A percentile compares a stretch with the other conserved stretches of the same genome.
phyloP scores from a whole-genome alignment of 352 stramenopile species.

The Ophiocytium majus region DNA sequence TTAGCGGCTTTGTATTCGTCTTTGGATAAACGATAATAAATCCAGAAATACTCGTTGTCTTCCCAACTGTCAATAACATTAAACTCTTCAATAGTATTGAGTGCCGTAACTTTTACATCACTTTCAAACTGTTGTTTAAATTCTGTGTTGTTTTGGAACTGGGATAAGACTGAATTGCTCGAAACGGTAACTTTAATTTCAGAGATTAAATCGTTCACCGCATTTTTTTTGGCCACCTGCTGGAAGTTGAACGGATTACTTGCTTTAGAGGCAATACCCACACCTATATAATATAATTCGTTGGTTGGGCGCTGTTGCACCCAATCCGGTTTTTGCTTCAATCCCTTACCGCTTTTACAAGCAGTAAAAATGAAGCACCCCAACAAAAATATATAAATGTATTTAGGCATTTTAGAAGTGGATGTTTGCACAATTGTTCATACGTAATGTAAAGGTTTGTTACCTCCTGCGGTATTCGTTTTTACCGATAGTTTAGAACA shows the following conservation, averaged over 20 bases:
- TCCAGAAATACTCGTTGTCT: not conserved
- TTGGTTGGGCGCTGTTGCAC: not conserved
- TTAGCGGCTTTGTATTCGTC: not conserved
- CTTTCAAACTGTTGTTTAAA: not conserved
- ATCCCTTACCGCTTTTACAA: no score
- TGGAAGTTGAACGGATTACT: not conserved
- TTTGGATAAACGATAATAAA: slow-evolving; percentile 1
- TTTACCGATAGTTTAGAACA: no score
- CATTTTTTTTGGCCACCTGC: not conserved
- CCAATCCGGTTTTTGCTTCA: not conserved
- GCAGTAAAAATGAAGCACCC: no score
- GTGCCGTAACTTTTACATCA: not conserved
- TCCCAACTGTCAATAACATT: not conserved
- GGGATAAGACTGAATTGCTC: not conserved
- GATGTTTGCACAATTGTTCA: no score
- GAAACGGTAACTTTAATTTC: slow-evolving; percentile 1
- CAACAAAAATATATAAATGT: no score
- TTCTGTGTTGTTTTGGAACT: not conserved
- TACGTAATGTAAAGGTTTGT: no score
- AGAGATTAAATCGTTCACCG: not conserved
- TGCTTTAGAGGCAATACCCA: not conserved
- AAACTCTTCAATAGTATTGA: slow-evolving; percentile 3
- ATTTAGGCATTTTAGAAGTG: no score
- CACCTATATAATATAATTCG: not conserved
- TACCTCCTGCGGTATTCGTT: no score